These are phyloP conservation scores for Globisporangium spinosum DNA, from an alignment of 352 stramenopile species.

Conservation along the genomic window DNA sequence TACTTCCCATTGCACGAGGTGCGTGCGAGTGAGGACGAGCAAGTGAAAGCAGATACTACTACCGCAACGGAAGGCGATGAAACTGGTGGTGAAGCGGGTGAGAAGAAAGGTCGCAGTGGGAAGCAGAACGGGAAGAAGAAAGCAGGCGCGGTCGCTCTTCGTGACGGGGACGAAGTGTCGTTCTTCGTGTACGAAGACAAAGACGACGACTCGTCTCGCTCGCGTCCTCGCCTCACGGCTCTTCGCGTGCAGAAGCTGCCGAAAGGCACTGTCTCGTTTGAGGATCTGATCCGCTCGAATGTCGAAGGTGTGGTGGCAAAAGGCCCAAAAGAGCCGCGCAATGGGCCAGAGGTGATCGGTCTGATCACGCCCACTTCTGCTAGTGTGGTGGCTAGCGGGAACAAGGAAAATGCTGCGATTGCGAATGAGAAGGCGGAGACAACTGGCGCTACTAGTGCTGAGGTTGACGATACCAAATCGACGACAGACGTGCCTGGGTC, in stretches of 20 bases:
- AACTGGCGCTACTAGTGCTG: conserved; percentile 2
- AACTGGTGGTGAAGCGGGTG: neutral
- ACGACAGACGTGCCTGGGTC: neutral
- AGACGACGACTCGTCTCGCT: conserved; percentile 32
- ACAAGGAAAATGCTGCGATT: conserved; percentile 6
- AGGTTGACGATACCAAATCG: neutral
- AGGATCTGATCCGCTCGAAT: conserved; percentile 50
- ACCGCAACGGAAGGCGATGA: conserved; percentile 19
- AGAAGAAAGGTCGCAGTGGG: conserved; percentile 10
- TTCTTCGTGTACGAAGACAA: conserved; percentile 78
- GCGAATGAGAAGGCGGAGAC: conserved; percentile 20
- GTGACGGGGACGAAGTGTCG: conserved; percentile 70
- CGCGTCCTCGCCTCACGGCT: conserved; percentile 44
- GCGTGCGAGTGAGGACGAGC: conserved; percentile 24
- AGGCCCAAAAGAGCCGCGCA: conserved; percentile 60
- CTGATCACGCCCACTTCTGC: conserved; percentile 33
- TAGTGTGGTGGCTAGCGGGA: neutral
- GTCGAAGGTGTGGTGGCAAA: conserved; percentile 61
- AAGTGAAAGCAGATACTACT: neutral
- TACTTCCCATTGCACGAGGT: conserved; percentile 75
- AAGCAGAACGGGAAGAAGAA: conserved; percentile 17
- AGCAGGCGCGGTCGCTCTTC: conserved; percentile 19
- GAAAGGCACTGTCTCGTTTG: conserved; percentile 55
- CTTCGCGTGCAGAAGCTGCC: conserved; percentile 66
- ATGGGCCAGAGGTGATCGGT: conserved; percentile 53